A percentile compares a stretch with the other conserved stretches of the same genome.
phyloP scores from a whole-genome alignment of 345 rosid species.

The Eucalyptus marginata region DNA sequence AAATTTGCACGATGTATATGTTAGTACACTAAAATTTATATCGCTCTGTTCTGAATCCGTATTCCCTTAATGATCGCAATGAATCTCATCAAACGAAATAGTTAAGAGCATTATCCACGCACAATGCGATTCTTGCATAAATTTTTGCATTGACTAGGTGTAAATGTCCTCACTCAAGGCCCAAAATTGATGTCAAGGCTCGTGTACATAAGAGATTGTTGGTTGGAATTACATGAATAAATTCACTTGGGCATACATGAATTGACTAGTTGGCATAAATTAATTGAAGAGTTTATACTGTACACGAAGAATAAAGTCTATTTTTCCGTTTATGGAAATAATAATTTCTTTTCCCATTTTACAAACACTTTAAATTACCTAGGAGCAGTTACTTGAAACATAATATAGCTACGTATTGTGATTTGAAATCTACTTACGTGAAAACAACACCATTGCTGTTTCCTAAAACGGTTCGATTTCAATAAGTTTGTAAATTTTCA shows the following conservation, averaged over 20 bases:
- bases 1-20: background rate
- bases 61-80: background rate
- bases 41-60: background rate
- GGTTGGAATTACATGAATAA: background rate
- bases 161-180: background rate
- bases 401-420: background rate
- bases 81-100: background rate
- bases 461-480: background rate
- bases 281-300: background rate
- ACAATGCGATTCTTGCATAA: background rate
- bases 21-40: background rate
- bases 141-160: background rate
- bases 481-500: background rate
- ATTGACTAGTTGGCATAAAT: background rate
- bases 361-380: background rate
- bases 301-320: background rate
- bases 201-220: background rate
- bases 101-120: background rate
- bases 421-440: background rate
- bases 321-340: background rate
- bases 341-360: background rate
- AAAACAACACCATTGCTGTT: background rate
- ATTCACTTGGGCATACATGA: background rate
- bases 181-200: background rate
- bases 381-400: background rate